Percentiles rank a stretch among this genome's conserved stretches.
phyloP scores from a whole-genome alignment of 306 rosid genomes.

The Medicago lupulina region DNA sequence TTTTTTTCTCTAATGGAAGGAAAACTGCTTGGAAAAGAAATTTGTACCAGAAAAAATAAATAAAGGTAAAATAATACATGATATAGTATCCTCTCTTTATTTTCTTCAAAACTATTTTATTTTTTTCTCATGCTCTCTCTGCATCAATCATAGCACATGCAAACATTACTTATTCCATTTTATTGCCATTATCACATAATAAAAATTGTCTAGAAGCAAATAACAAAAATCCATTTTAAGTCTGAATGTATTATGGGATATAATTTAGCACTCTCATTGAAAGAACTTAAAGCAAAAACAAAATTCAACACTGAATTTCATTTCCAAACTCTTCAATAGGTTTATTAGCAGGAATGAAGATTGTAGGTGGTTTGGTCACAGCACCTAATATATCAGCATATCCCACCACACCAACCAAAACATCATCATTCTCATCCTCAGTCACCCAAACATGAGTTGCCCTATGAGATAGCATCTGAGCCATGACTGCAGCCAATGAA shows the following conservation, averaged over 20 bases:
- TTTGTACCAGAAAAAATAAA: too few species aligned
- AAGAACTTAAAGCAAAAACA: background rate
- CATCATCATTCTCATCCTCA: slow-evolving; percentile 73
- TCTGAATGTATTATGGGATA: slow-evolving; percentile 11
- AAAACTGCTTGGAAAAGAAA: background rate
- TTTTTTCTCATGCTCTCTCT: background rate
- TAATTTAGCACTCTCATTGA: slow-evolving; percentile 19
- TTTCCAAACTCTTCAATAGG: slow-evolving; percentile 54
- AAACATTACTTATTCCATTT: slow-evolving; percentile 19
- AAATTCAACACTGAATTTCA: slow-evolving; percentile 62
- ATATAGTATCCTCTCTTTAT: background rate
- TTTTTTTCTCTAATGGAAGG: background rate
- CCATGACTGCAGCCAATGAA: slow-evolving; percentile 98
- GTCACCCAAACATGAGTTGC: slow-evolving; percentile 96
- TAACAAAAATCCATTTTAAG: slow-evolving; percentile 30
- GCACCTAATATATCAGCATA: slow-evolving; percentile 84
- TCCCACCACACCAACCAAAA: slow-evolving; percentile 87
- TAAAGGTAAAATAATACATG: too few species aligned
- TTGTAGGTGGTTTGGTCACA: slow-evolving; percentile 73
- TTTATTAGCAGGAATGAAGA: slow-evolving; percentile 51
- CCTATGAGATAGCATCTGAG: slow-evolving; percentile 97
- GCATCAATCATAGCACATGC: background rate
- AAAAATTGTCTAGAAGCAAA: slow-evolving; percentile 25
- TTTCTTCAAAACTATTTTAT: background rate
- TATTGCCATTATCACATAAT: background rate